phyloP scores from a whole-genome alignment of 441 rosid genomes.

The Mallotus repandus region DNA sequence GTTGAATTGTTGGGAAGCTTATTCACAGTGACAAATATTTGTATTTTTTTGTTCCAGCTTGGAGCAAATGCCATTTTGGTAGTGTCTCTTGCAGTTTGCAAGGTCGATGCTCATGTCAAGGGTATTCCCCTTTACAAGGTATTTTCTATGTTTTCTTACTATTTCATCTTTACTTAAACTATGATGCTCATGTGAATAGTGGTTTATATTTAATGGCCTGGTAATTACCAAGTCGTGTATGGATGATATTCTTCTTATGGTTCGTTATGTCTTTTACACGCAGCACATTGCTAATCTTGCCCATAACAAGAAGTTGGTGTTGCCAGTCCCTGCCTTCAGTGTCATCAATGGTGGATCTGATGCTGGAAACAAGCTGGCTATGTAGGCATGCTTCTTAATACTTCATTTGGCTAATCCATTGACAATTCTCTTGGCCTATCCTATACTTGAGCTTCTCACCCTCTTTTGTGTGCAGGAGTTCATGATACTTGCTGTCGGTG shows the following conservation, averaged over 20 bases:
- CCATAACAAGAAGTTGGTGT: constrained; percentile 77
- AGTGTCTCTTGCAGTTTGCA: constrained; percentile 94
- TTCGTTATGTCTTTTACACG: constrained; percentile 20
- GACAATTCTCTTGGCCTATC: neutral
- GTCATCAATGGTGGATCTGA: constrained; percentile 99
- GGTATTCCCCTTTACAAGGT: constrained; percentile 95
- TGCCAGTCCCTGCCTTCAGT: constrained; percentile 96
- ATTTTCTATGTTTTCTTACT: neutral
- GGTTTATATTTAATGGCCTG: no score
- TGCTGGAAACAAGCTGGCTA: constrained; percentile 96
- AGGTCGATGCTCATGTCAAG: constrained; percentile 84
- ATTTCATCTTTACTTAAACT: neutral
- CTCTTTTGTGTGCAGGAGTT: constrained; percentile 61
- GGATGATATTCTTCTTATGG: neutral
- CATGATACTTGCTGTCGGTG: constrained; percentile 93
- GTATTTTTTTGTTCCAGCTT: constrained; percentile 45
- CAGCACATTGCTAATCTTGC: constrained; percentile 96
- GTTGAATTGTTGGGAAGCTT: neutral
- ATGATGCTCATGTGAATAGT: no score
- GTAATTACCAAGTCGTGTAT: neutral
- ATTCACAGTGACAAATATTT: neutral
- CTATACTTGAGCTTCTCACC: constrained; percentile 9
- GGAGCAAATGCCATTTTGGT: constrained; percentile 98
- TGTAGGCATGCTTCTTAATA: constrained; percentile 55
- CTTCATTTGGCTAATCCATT: constrained; percentile 4